phyloP scores from a whole-genome alignment of 495 filamentous ascomycete genomes.

The Aspergillus indologenus region DNA sequence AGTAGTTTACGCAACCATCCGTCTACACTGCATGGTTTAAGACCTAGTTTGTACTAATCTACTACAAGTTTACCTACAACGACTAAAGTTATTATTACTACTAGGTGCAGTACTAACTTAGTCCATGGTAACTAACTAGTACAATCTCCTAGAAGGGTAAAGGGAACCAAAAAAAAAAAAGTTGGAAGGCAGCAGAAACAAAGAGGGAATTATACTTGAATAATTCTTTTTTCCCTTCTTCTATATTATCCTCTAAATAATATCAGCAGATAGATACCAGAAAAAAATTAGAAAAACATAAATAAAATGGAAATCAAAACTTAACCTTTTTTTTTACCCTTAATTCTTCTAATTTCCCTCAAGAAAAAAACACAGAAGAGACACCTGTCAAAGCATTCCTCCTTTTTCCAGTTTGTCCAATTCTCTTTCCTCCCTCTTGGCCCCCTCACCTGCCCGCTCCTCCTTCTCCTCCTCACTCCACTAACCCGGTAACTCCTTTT shows the following conservation, averaged over 20 bases:
- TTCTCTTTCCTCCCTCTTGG: constrained; percentile 10
- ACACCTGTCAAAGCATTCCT: constrained; percentile 13
- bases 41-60: constrained; percentile 13
- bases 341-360: neutral
- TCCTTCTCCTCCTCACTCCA: constrained; percentile 4
- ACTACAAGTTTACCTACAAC: too few species aligned
- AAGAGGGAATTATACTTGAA: neutral
- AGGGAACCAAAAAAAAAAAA: constrained; percentile 5
- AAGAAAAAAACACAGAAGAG: constrained; percentile 11
- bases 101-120: neutral
- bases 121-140: neutral
- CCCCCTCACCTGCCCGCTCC: constrained; percentile 3
- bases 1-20: constrained; percentile 38
- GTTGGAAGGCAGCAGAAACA: constrained; percentile 7
- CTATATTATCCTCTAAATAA: neutral
- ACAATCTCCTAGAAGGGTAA: constrained; percentile 11
- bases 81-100: too few species aligned
- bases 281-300: neutral
- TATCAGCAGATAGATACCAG: neutral
- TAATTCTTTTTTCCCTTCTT: neutral
- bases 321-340: neutral
- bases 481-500: constrained; percentile 5
- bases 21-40: constrained; percentile 11
- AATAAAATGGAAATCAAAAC: neutral
- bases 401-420: neutral